phyloP scores from a whole-genome alignment of 2,329 filamentous ascomycete genomes.

The Paradendryphiella salina region DNA sequence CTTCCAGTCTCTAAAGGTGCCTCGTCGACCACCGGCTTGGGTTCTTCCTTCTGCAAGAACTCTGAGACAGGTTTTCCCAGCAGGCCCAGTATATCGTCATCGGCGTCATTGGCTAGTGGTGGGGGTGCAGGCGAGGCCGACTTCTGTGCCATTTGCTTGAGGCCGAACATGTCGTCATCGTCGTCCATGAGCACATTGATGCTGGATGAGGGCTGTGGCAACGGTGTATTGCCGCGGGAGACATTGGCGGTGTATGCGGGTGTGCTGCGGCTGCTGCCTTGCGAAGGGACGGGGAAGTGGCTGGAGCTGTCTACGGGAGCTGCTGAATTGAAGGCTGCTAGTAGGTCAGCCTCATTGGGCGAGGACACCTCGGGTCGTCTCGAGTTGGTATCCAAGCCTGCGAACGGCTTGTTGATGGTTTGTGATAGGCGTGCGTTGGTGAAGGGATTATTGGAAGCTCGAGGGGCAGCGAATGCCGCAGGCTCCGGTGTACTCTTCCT shows the following conservation, averaged over 20 bases:
- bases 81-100: constrained; percentile 67
- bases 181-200: constrained; percentile 57
- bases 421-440: constrained; percentile 36
- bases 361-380: constrained; percentile 34
- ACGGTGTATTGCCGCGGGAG: constrained; percentile 36
- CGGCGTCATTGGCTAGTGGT: constrained; percentile 25
- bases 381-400: constrained; percentile 38
- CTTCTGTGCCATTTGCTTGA: constrained; percentile 64
- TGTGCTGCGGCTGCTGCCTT: constrained; percentile 49
- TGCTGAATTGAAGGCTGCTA: constrained; percentile 63
- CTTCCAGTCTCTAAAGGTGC: constrained; percentile 9
- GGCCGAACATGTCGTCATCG: constrained; percentile 83
- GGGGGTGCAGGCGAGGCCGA: constrained; percentile 28
- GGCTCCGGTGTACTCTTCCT: constrained; percentile 55
- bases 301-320: constrained; percentile 63
- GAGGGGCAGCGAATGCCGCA: constrained; percentile 28
- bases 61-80: constrained; percentile 63
- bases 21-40: constrained; percentile 13
- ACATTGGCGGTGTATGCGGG: constrained; percentile 38
- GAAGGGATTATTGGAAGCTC: constrained; percentile 26
- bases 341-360: constrained; percentile 60
- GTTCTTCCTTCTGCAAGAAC: constrained; percentile 44
- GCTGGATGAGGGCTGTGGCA: constrained; percentile 23
- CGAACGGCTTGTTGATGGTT: constrained; percentile 47
- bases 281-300: constrained; percentile 57